Conservation (phyloP, 768 basidiomycete genomes). For the Auricularia heimuer region DNA sequence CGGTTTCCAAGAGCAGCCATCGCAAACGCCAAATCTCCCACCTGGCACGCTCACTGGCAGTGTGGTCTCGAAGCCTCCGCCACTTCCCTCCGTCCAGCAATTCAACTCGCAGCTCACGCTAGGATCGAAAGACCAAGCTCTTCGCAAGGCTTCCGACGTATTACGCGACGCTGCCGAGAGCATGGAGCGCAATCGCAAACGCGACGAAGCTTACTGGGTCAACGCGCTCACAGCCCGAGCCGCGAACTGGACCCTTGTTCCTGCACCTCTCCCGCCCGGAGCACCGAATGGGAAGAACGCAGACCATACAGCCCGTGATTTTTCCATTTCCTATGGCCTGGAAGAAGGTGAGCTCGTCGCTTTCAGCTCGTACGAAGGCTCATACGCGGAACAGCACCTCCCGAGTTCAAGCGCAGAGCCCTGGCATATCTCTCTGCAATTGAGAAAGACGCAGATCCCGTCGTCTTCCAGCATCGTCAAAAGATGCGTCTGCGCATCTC, state of each 20-base stretch:
- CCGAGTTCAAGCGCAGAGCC: conserved; percentile 54
- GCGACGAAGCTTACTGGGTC: conserved; percentile 70
- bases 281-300: conserved; percentile 64
- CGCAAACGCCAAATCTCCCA: conserved; percentile 19
- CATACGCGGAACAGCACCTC: conserved; percentile 39
- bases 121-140: conserved; percentile 72
- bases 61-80: conserved; percentile 51
- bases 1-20: conserved; percentile 15
- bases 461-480: conserved; percentile 59
- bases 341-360: conserved; percentile 57
- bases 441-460: conserved; percentile 30
- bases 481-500: conserved; percentile 54
- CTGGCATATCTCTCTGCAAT: conserved; percentile 56
- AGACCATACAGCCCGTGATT: conserved; percentile 74
- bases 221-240: conserved; percentile 60
- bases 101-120: conserved; percentile 64
- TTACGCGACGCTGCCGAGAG: conserved; percentile 61
- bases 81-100: conserved; percentile 54
- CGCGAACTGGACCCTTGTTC: conserved; percentile 72
- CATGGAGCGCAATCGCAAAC: conserved; percentile 51
- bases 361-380: background rate
- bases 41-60: conserved; percentile 45
- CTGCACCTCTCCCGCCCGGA: conserved; percentile 66
- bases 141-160: conserved; percentile 61
- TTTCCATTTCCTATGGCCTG: conserved; percentile 68